Conservation (phyloP, 495 filamentous ascomycete species). For the Daldinia decipiens region DNA sequence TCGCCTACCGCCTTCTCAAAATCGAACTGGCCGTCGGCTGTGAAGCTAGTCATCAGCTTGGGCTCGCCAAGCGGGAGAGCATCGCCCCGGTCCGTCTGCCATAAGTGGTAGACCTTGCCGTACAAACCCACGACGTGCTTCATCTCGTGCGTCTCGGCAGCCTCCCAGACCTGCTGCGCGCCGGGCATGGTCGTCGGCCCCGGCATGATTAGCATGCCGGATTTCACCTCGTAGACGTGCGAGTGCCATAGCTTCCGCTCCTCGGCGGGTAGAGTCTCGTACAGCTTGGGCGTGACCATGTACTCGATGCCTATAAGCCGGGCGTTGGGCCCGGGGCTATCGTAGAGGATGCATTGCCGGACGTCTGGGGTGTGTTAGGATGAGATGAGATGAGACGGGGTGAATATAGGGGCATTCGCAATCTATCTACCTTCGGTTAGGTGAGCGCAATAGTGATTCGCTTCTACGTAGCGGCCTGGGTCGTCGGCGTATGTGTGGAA, state of each 20-base stretch:
- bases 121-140: conserved; percentile 74
- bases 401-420: background rate
- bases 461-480: conserved; percentile 72
- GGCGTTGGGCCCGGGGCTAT: conserved; percentile 70
- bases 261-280: conserved; percentile 66
- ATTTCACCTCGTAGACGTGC: conserved; percentile 89
- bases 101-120: conserved; percentile 91
- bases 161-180: conserved; percentile 68
- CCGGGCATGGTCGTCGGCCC: conserved; percentile 65
- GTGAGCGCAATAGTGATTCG: conserved; percentile 88
- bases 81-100: conserved; percentile 87
- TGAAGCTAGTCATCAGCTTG: conserved; percentile 81
- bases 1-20: conserved; percentile 69
- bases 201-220: conserved; percentile 87
- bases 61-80: conserved; percentile 77
- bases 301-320: conserved; percentile 89
- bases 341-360: conserved; percentile 89
- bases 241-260: conserved; percentile 83
- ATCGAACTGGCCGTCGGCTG: conserved; percentile 64
- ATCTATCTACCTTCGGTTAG: conserved; percentile 67
- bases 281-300: conserved; percentile 83
- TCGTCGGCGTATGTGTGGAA: conserved; percentile 84
- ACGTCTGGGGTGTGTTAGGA: conserved; percentile 49
- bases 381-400: background rate
- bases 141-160: conserved; percentile 84